A percentile compares a stretch with the other conserved stretches of the same genome.
Conservation (phyloP, 1,139 yeast species). For the Hemisphaericaspora lyxosophila region DNA sequence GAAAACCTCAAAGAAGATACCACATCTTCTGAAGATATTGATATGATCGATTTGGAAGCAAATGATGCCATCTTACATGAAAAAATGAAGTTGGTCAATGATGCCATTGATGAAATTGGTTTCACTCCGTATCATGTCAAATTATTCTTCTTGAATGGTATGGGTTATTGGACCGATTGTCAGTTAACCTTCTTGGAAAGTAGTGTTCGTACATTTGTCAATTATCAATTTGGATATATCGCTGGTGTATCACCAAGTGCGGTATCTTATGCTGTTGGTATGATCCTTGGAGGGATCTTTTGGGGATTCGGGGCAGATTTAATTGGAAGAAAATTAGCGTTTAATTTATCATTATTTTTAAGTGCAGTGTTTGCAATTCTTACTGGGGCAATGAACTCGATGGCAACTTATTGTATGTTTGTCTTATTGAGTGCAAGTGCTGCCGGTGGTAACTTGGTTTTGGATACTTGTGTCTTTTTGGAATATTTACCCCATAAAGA, state of each 20-base stretch:
- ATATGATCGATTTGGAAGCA: slow-evolving; percentile 26
- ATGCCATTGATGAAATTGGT: slow-evolving; percentile 39
- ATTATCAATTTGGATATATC: slow-evolving; percentile 39
- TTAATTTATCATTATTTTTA: slow-evolving; percentile 51
- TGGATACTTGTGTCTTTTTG: slow-evolving; percentile 60
- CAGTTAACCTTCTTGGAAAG: slow-evolving; percentile 48
- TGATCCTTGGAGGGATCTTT: slow-evolving; percentile 54
- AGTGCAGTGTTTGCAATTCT: slow-evolving; percentile 53
- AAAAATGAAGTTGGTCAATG: slow-evolving; percentile 31
- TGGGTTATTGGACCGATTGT: slow-evolving; percentile 67
- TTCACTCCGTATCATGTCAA: slow-evolving; percentile 37
- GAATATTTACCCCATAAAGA: slow-evolving; percentile 56
- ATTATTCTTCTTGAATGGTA: slow-evolving; percentile 49
- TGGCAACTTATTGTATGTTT: slow-evolving; percentile 50
- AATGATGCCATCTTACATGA: slow-evolving; percentile 24
- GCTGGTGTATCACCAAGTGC: slow-evolving; percentile 35
- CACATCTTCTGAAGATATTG: slow-evolving; percentile 16
- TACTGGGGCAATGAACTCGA: slow-evolving; percentile 51
- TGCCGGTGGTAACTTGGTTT: slow-evolving; percentile 61
- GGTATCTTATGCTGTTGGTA: slow-evolving; percentile 38
- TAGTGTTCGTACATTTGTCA: slow-evolving; percentile 37
- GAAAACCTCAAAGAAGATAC: slow-evolving; percentile 11
- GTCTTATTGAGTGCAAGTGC: slow-evolving; percentile 47
- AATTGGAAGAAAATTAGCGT: slow-evolving; percentile 57
- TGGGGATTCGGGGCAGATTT: slow-evolving; percentile 63